phyloP scores from a whole-genome alignment of 345 rosid genomes.

The Salix arbutifolia region DNA sequence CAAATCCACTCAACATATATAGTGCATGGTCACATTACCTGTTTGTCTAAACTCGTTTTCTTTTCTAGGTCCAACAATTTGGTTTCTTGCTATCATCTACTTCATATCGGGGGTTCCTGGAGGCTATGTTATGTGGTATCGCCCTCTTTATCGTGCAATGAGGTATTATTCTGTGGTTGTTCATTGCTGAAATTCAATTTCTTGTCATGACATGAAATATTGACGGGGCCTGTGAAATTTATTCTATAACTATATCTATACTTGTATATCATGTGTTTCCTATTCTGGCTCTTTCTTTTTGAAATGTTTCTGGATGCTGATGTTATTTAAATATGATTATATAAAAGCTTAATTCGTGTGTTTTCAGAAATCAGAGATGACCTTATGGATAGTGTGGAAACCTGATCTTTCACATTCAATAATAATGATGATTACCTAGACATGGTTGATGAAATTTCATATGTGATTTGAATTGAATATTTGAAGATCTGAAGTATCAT shows the following conservation, averaged over 20 bases:
- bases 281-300: not conserved
- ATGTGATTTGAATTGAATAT: not conserved
- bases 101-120: slow-evolving; percentile 88
- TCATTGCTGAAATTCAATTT: not conserved
- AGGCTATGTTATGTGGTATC: slow-evolving; percentile 83
- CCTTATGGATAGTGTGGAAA: not conserved
- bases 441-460: not conserved
- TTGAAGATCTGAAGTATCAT: not conserved
- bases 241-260: not conserved
- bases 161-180: slow-evolving; percentile 46
- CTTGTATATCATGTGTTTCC: not conserved
- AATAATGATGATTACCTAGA: not conserved
- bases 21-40: slow-evolving; percentile 2
- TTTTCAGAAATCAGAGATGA: not conserved
- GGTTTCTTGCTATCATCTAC: slow-evolving; percentile 95
- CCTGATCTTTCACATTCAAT: not conserved
- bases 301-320: not conserved
- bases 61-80: slow-evolving; percentile 68
- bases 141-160: slow-evolving; percentile 93
- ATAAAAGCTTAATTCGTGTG: not conserved
- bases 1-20: not conserved
- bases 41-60: slow-evolving; percentile 17
- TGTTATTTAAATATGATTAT: not conserved
- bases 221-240: not conserved
- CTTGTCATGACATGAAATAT: not conserved